Evolutionary conservation across 352 stramenopile genomes (phyloP), one percentile per base, ranked within the genome.

Genomic region (Globisporangium paddicum): DNA sequence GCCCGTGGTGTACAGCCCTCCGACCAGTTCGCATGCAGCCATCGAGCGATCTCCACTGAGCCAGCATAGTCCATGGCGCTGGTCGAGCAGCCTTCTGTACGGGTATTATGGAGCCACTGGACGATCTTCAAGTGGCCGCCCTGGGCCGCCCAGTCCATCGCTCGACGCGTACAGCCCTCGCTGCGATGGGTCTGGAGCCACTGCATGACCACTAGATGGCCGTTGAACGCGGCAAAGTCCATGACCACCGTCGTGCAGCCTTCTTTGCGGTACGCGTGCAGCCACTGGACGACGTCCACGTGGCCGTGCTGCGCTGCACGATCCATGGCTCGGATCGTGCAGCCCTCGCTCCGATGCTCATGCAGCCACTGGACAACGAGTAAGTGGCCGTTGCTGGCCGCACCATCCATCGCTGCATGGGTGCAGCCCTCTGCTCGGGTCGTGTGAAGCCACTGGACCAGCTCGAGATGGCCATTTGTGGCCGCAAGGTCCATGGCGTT

Each of bases 1-100:
- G 55, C 44, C 3, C 23, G 19, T 5, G 26, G 2, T 37, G 54
- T 60, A 16, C 54, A 60, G 23, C 54, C 54, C 19, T 60, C 54
- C 11, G 2, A 14, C 5, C 42, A 30, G 23, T 60, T 37, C 23
- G 3, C 8, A 26, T 60, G 54, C n/a, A 60, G 42, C 42, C 54
- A 53, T 13, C 34, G 54, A 4, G 37, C 54, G 11, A 60, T 19
- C 8, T 60, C n/a, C 1, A 60, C 7, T 7, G n/a, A 38, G 10
- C 14, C 53, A 16, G 53, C 53, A 14, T 30, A 18, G 23, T 52
- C 40, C 53, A 59, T 59, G 13, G 26, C 40, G 8, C 6, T n/a
- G 3, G 40, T 34, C 21, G 38, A 34, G 9, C 38, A 59, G 26
- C 42, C 42, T 35, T 53, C 50, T 28, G 19, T 57, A 6, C 35